Evolutionary conservation across 331 rosid genomes (phyloP).

Genomic region (Phaseolus coccineus): DNA sequence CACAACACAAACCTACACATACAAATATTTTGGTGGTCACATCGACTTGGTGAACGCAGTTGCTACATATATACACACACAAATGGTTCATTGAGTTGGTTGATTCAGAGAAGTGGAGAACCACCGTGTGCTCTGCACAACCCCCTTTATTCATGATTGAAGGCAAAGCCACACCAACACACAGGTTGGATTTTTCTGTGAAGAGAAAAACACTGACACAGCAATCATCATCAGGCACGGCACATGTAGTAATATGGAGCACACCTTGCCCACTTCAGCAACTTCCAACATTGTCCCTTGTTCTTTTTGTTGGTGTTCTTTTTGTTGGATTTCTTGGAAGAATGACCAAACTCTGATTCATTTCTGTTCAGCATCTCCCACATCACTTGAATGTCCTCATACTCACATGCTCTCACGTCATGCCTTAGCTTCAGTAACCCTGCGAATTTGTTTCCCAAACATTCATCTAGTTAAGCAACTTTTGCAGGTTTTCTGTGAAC

Average conservation of each 20-base stretch:
- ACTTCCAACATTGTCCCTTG: slow-evolving; percentile 47
- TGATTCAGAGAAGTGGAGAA: slow-evolving; percentile 37
- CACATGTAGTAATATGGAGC: slow-evolving; percentile 47
- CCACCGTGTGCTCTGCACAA: slow-evolving; percentile 30
- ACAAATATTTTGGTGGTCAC: slow-evolving; percentile 33
- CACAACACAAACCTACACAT: slow-evolving; percentile 38
- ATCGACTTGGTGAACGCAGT: slow-evolving; percentile 32
- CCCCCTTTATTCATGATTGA: slow-evolving; percentile 44
- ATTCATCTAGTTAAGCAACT: background rate
- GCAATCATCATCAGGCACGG: slow-evolving; percentile 38
- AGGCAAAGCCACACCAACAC: slow-evolving; percentile 42
- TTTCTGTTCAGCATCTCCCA: slow-evolving; percentile 83
- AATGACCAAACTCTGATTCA: slow-evolving; percentile 48
- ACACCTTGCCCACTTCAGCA: slow-evolving; percentile 65
- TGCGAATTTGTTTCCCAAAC: slow-evolving; percentile 47
- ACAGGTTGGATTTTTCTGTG: slow-evolving; percentile 10
- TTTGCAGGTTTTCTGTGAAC: background rate
- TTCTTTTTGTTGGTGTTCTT: slow-evolving; percentile 54
- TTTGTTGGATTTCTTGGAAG: slow-evolving; percentile 40
- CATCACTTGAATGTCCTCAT: slow-evolving; percentile 89
- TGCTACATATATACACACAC: slow-evolving; percentile 53
- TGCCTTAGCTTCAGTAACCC: slow-evolving; percentile 64
- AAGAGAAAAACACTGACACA: slow-evolving; percentile 30
- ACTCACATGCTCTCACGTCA: slow-evolving; percentile 76
- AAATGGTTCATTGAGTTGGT: slow-evolving; percentile 31